phyloP scores from a whole-genome alignment of 164 flowering plant genomes.

The Amborella trichopoda region DNA sequence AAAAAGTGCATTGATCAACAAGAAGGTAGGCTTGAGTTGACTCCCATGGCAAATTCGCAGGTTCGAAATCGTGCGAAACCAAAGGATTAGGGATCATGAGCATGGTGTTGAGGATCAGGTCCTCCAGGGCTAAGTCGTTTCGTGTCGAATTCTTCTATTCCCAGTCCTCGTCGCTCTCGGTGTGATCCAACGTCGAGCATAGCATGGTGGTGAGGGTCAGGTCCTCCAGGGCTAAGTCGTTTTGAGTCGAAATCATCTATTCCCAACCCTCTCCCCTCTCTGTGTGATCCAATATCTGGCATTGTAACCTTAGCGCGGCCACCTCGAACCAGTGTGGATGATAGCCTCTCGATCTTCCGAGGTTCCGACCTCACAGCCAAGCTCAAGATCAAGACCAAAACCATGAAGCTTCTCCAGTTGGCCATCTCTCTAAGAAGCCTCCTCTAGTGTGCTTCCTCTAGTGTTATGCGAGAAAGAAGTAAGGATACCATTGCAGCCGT shows the following conservation, averaged over 20 bases:
- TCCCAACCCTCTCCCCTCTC: background rate
- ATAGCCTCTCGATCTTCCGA: no score
- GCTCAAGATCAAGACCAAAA: slow-evolving; percentile 1
- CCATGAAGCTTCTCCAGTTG: background rate
- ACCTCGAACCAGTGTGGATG: no score
- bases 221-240: slow-evolving; percentile 14
- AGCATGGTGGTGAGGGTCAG: slow-evolving; percentile 14
- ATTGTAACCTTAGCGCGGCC: background rate
- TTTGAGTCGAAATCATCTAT: background rate
- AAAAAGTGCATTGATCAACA: no score
- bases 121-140: slow-evolving; percentile 9
- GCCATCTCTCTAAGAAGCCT: no score
- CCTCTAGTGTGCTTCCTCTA: no score
- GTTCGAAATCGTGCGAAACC: no score
- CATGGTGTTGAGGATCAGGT: slow-evolving; percentile 6
- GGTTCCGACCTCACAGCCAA: slow-evolving; percentile 1
- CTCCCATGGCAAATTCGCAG: no score
- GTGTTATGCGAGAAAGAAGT: no score
- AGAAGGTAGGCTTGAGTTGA: no score
- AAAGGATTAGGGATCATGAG: background rate
- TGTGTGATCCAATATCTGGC: background rate
- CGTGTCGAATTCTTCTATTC: slow-evolving; percentile 1
- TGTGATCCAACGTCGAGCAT: no score
- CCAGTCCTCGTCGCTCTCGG: background rate
- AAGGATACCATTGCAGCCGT: no score